Evolutionary conservation across 208 protist genomes (phyloP), one percentile per base, ranked within the genome.

Genomic region (Leishmania tarentolae): DNA sequence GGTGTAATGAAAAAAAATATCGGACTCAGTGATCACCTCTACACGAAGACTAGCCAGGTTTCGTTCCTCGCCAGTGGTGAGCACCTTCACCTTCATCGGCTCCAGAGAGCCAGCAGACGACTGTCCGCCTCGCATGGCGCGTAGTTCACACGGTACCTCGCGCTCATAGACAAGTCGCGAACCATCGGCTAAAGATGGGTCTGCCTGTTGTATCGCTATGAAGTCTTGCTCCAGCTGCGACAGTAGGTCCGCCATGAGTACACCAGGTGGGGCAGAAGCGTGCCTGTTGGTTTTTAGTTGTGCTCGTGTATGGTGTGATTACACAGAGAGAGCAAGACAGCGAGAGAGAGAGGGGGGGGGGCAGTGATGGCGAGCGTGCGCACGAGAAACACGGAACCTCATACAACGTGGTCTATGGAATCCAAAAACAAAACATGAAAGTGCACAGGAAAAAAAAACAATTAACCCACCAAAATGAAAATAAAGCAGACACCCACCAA

Each of bases 1-100:
- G 21, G 91, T 96, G 90, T 97, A 98, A 86, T 98, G 93, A 63
- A 98, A 98, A 79, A 98, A 99, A 44, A 99, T 93, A 84, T 99
- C 96, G 2, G 88, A 87, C 83, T 99, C 97, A 56, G 90, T 97
- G 35, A 88, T 94, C 57, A 99, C 66, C 86, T 99, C 97, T 9
- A 98, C 83, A 8, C 91, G 89, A 79, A 98, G 75, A 40, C 88
- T 90, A 28, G 84, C 71, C 35, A 94, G 83, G 76, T 89, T 93
- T 75, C 88, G 85, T 35, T 98, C 95, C 75, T 97, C 94, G 21
- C 94, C 96, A n/a, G 83, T 88, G 17, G 91, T 94, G n/a, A 98
- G 86, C 11, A 98, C 91, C 82, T 98, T 99, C 56, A 98, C 90
- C 76, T 88, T 90, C 83, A 99, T 93, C 31, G 92, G 91, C 87